Conservation (phyloP, 805 yeast genomes). For the Lipomyces spencermartinsiae region DNA sequence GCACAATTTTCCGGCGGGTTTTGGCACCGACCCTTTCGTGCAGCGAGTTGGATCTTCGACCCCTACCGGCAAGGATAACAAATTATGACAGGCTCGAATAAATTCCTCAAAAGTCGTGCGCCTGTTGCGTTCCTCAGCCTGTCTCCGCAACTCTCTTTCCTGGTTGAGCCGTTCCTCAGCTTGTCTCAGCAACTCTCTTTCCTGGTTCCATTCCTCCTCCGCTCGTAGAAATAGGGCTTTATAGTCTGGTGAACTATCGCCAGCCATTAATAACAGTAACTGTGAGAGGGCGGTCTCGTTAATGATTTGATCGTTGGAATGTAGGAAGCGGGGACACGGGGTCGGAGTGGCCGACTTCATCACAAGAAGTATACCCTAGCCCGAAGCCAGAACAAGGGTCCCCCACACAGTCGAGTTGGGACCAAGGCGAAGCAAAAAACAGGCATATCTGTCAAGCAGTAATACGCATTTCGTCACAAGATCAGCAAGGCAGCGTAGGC, state of each 20-base stretch:
- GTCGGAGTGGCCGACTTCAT: too few species aligned
- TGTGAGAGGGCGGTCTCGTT: not conserved
- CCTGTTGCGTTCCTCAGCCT: not conserved
- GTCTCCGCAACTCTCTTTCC: not conserved
- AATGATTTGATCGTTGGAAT: too few species aligned
- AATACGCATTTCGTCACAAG: too few species aligned
- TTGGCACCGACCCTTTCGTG: not conserved
- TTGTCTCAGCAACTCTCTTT: not conserved
- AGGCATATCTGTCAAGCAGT: too few species aligned
- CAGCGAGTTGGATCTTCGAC: not conserved
- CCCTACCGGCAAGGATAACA: not conserved
- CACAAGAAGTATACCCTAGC: too few species aligned
- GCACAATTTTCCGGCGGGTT: not conserved
- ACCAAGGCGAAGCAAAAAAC: too few species aligned
- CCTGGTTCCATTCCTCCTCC: not conserved
- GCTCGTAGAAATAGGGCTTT: not conserved
- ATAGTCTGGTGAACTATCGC: not conserved
- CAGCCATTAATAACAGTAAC: not conserved
- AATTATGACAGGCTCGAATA: not conserved
- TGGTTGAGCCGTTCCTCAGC: not conserved
- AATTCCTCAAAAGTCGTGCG: not conserved
- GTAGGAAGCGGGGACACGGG: too few species aligned
- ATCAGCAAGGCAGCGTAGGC: too few species aligned
- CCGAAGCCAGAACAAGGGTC: too few species aligned
- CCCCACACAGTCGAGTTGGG: too few species aligned